Evolutionary conservation across 2,329 filamentous ascomycete genomes (phyloP).

Genomic region (Remersonia thermophila): DNA sequence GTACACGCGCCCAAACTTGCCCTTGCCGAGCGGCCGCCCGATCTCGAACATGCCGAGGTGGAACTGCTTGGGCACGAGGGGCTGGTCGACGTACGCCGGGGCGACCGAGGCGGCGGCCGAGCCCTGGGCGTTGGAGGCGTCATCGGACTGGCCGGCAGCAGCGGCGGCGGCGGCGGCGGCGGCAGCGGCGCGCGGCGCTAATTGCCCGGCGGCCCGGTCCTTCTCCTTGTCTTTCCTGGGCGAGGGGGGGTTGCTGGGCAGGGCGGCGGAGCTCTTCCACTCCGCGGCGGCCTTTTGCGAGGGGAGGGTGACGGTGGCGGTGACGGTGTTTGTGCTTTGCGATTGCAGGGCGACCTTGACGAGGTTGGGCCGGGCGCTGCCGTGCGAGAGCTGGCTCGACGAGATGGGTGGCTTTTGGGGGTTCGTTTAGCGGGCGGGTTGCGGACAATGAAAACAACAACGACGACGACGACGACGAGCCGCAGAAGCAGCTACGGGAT

Average conservation of each 20-base stretch:
- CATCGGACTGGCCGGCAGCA: too few relatives aligned
- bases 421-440: too few relatives aligned
- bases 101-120: slow-evolving; percentile 24
- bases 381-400: slow-evolving; percentile 33
- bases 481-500: too few relatives aligned
- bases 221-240: slow-evolving; percentile 36
- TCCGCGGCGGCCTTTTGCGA: slow-evolving; percentile 49
- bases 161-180: slow-evolving; percentile 24
- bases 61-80: slow-evolving; percentile 47
- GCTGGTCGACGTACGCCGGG: slow-evolving; percentile 13
- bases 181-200: neutral
- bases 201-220: slow-evolving; percentile 16
- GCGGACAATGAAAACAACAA: too few relatives aligned
- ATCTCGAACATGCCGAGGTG: slow-evolving; percentile 94
- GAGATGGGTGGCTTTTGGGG: slow-evolving; percentile 17
- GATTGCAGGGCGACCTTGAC: slow-evolving; percentile 78
- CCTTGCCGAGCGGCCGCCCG: slow-evolving; percentile 72
- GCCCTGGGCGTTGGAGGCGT: slow-evolving; percentile 36
- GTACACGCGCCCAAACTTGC: slow-evolving; percentile 80
- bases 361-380: slow-evolving; percentile 61
- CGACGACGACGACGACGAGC: too few relatives aligned
- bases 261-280: slow-evolving; percentile 28
- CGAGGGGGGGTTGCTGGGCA: slow-evolving; percentile 18
- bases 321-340: slow-evolving; percentile 53
- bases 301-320: slow-evolving; percentile 55